A percentile compares a stretch with the other conserved stretches of the same genome.
phyloP scores from a whole-genome alignment of 1,139 yeast genomes.

The Kluyveromyces marxianus region DNA sequence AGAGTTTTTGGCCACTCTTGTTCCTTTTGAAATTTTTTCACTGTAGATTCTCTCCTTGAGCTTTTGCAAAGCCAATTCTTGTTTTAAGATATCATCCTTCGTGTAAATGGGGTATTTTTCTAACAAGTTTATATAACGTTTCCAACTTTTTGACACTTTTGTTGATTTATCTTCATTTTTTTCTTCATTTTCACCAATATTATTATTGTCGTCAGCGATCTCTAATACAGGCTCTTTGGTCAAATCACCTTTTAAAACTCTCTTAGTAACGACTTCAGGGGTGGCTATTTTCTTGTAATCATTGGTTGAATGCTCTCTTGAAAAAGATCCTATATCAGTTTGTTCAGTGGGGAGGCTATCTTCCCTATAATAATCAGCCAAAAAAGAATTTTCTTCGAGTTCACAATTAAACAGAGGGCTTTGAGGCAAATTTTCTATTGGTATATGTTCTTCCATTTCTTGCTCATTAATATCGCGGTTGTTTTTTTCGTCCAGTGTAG shows the following conservation, averaged over 20 bases:
- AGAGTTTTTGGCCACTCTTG: neutral
- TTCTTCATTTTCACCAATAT: neutral
- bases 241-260: conserved; percentile 1
- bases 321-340: neutral
- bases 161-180: neutral
- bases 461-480: too few species aligned
- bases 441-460: too few species aligned
- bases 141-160: neutral
- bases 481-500: neutral
- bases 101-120: neutral
- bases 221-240: neutral
- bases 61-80: neutral
- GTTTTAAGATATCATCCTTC: neutral
- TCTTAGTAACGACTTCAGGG: neutral
- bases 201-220: neutral
- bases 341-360: neutral
- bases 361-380: neutral
- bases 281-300: neutral
- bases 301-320: neutral
- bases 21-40: neutral
- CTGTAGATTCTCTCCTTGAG: neutral
- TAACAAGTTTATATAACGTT: neutral
- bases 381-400: too few species aligned
- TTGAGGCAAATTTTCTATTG: too few species aligned
- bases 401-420: too few species aligned